Evolutionary conservation across 129 eudicot genomes (phyloP).

Genomic region (Saussurea involucrata): DNA sequence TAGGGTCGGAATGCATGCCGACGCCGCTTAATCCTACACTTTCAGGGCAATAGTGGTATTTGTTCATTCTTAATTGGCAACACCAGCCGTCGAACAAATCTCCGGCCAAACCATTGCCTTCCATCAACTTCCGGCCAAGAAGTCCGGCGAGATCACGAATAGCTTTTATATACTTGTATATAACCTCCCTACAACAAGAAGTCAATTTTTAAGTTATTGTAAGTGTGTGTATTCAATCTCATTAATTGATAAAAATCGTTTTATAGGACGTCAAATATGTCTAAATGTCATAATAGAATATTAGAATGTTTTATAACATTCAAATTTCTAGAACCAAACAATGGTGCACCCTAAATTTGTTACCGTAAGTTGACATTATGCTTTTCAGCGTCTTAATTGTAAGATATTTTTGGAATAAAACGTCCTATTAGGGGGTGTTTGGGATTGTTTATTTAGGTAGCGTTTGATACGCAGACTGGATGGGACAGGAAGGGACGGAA

Average conservation of each 20-base stretch:
- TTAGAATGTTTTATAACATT: too few relatives aligned
- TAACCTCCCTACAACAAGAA: slow-evolving; percentile 29
- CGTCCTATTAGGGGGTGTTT: too few relatives aligned
- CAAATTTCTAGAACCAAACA: too few relatives aligned
- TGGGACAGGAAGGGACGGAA: too few relatives aligned
- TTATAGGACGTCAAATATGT: not conserved
- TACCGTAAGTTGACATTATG: too few relatives aligned
- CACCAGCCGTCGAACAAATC: slow-evolving; percentile 40
- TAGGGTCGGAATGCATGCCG: slow-evolving; percentile 44
- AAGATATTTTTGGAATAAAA: not conserved
- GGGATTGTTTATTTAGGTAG: too few relatives aligned
- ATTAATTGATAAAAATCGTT: too few relatives aligned
- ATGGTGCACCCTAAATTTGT: not conserved
- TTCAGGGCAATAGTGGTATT: slow-evolving; percentile 38
- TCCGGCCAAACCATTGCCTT: slow-evolving; percentile 21
- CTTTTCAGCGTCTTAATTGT: not conserved
- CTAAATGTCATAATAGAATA: not conserved
- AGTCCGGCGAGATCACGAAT: slow-evolving; percentile 32
- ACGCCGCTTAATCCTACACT: slow-evolving; percentile 33
- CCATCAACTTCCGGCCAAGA: slow-evolving; percentile 32
- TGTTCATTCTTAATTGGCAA: slow-evolving; percentile 47
- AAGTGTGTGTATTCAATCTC: not conserved
- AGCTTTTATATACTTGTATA: slow-evolving; percentile 35
- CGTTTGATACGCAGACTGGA: too few relatives aligned
- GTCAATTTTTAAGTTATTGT: not conserved